Percentiles rank a stretch among this genome's conserved stretches.
phyloP scores from a whole-genome alignment of 176 grass and related monocot genomes.

The Thalia dealbata region DNA sequence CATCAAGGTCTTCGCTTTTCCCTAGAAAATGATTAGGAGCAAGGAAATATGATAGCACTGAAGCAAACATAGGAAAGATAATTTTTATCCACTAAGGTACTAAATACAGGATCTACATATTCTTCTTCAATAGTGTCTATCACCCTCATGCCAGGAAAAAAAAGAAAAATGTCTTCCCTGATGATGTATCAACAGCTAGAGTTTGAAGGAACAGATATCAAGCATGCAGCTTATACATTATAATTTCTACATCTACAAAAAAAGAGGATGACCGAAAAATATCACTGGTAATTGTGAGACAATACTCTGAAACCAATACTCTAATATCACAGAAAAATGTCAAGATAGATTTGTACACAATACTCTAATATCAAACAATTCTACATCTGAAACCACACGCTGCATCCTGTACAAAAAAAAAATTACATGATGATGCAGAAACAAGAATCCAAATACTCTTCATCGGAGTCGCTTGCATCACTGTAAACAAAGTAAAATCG shows the following conservation, averaged over 20 bases:
- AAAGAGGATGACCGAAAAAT: too few relatives aligned
- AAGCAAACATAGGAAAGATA: too few relatives aligned
- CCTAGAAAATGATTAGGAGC: too few relatives aligned
- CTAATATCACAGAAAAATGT: too few relatives aligned
- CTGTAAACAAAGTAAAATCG: slow-evolving; percentile 21
- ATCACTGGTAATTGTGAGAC: background rate
- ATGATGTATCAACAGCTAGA: background rate
- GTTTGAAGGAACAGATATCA: background rate
- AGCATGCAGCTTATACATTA: background rate
- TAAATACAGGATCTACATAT: too few relatives aligned
- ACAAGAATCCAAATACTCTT: slow-evolving; percentile 72
- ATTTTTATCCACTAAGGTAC: too few relatives aligned
- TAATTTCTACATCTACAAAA: too few relatives aligned
- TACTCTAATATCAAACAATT: background rate
- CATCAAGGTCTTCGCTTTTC: too few relatives aligned
- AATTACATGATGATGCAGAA: slow-evolving; percentile 71
- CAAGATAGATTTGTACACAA: background rate
- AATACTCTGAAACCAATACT: background rate
- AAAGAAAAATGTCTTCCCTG: background rate
- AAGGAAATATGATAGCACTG: too few relatives aligned
- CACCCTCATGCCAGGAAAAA: background rate
- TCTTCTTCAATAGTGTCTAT: background rate
- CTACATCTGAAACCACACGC: background rate
- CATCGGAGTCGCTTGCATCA: slow-evolving; percentile 62
- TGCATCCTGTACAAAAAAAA: background rate